phyloP scores from a whole-genome alignment of 805 yeast genomes.

The Candida insectalens region DNA sequence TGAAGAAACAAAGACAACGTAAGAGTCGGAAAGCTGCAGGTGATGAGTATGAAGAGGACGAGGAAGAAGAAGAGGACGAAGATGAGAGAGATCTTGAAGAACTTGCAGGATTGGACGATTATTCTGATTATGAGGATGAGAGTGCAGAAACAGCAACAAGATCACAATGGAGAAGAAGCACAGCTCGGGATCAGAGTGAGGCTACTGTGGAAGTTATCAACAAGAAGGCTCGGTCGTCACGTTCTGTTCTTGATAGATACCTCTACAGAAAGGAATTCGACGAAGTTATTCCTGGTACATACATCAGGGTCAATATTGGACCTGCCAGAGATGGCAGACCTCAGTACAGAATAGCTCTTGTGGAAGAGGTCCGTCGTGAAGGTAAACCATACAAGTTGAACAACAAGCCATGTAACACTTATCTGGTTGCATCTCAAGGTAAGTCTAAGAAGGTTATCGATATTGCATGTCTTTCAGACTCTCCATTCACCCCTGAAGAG shows the following conservation, averaged over 20 bases:
- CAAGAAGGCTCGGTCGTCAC: slow-evolving; percentile 57
- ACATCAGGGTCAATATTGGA: slow-evolving; percentile 79
- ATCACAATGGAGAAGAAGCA: slow-evolving; percentile 40
- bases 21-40: slow-evolving; percentile 21
- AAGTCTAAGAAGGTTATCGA: slow-evolving; percentile 64
- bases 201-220: slow-evolving; percentile 61
- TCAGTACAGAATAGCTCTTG: slow-evolving; percentile 75
- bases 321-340: slow-evolving; percentile 49
- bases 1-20: slow-evolving; percentile 27
- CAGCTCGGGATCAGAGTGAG: slow-evolving; percentile 25
- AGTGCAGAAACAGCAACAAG: slow-evolving; percentile 13
- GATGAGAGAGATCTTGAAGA: slow-evolving; percentile 37
- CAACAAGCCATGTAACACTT: slow-evolving; percentile 36
- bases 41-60: slow-evolving; percentile 13
- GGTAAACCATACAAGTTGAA: slow-evolving; percentile 33
- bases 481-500: slow-evolving; percentile 60
- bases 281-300: slow-evolving; percentile 60
- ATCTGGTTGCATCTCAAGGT: slow-evolving; percentile 76
- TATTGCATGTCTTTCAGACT: slow-evolving; percentile 73
- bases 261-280: slow-evolving; percentile 79
- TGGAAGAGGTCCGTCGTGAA: slow-evolving; percentile 44
- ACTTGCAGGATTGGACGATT: slow-evolving; percentile 21
- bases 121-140: slow-evolving; percentile 18
- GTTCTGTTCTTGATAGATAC: slow-evolving; percentile 63
- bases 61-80: slow-evolving; percentile 19